Conservation (phyloP, 768 basidiomycete species). For the Panaeolus cyanescens region DNA sequence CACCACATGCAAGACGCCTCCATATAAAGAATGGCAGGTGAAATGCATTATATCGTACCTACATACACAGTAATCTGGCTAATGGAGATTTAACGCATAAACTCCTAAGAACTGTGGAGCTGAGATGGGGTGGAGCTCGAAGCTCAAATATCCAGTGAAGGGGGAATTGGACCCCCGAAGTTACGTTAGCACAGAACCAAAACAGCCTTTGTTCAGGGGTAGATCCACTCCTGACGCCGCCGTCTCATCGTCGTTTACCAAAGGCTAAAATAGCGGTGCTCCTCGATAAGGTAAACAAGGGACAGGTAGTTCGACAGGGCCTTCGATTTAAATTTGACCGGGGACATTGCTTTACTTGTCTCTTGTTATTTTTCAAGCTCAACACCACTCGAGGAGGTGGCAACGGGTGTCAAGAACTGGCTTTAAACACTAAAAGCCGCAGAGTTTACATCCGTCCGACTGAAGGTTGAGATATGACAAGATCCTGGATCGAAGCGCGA, state of each 20-base stretch:
- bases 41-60: too few species aligned
- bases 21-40: too few species aligned
- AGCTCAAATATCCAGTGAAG: neutral
- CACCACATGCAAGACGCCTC: too few species aligned
- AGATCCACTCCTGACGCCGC: conserved; percentile 2
- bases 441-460: neutral
- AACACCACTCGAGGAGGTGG: neutral
- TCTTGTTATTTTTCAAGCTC: neutral
- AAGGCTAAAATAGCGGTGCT: neutral
- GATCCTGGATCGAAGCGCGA: neutral
- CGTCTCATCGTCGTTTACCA: neutral
- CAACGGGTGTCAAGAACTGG: neutral
- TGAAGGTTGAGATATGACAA: neutral
- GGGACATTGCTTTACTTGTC: neutral
- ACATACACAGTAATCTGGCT: neutral
- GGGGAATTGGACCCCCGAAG: neutral
- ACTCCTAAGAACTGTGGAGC: neutral
- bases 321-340: neutral
- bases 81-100: neutral
- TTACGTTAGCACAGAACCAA: neutral
- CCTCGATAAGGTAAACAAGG: neutral
- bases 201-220: neutral
- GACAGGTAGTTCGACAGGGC: neutral
- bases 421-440: neutral
- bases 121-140: neutral